phyloP scores from a whole-genome alignment of 1,139 yeast species.

The Candida tetrigidarum region DNA sequence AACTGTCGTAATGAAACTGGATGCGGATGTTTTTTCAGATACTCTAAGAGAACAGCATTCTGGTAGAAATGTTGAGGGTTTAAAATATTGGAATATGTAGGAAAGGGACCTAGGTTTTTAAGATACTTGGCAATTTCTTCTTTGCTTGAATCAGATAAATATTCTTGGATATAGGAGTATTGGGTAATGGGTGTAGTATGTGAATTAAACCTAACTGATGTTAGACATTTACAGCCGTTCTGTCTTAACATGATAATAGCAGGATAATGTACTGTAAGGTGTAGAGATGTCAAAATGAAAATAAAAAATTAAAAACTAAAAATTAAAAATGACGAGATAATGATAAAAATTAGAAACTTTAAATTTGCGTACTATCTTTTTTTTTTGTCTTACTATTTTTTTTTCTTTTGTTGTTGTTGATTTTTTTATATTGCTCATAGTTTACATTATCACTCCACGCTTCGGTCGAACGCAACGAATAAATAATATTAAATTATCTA shows the following conservation, averaged over 20 bases:
- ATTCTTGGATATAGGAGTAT: slow-evolving; percentile 34
- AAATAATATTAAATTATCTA: not conserved
- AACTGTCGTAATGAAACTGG: slow-evolving; percentile 88
- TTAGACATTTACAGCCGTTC: not conserved
- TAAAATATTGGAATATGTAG: slow-evolving; percentile 46
- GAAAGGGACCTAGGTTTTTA: slow-evolving; percentile 47
- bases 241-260: not conserved
- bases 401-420: not conserved
- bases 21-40: slow-evolving; percentile 70
- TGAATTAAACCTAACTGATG: slow-evolving; percentile 8
- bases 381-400: not conserved
- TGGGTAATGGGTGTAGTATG: slow-evolving; percentile 24
- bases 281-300: not conserved
- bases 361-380: too few species aligned
- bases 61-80: slow-evolving; percentile 85
- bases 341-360: too few species aligned
- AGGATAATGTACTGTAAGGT: not conserved
- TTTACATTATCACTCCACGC: not conserved
- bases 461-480: not conserved
- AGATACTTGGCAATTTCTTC: slow-evolving; percentile 47
- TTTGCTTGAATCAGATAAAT: slow-evolving; percentile 34
- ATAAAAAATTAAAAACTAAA: not conserved
- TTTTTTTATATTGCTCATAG: too few species aligned
- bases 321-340: too few species aligned
- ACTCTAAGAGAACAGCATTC: slow-evolving; percentile 71